Evolutionary conservation across 2,329 filamentous ascomycete genomes (phyloP), one percentile per base, ranked within the genome.

Genomic region (Monilinia fructicola): DNA sequence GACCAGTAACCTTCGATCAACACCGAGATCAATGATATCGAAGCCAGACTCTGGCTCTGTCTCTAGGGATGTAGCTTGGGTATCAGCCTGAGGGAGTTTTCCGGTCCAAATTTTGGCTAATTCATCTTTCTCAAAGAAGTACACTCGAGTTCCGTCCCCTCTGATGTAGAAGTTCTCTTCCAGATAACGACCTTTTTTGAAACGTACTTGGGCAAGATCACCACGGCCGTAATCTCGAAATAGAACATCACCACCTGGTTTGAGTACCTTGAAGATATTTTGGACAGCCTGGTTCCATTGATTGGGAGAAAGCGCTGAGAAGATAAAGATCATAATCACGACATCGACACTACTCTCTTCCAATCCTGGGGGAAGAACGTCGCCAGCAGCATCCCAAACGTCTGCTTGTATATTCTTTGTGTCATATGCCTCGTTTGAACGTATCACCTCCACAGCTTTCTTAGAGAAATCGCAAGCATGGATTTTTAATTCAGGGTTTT

Each of bases 141-240:
- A 99, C 0, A 99, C 95, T 9, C 95, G 85, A 4, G 95, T 99
- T 1, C 95, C 95, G 77, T 99, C 95, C 1, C 95, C 95, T 44
- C 95, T 84, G 54, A 97, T 91, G 77, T 99, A 99, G 74, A 99
- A 99, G 76, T 98, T 99, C 78, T 98, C 95, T 66, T 93, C 91
- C 76, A 99, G 84, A 75, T 94, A 98, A 52, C 95, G 85, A 16
- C 92, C 92, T 80, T 97, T 97, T 80, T 95, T 96, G 81, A 99
- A 98, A 67, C 95, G 86, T 69, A 99, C 95, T 81, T 99, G 95
- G 23, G 95, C 94, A 69, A 99, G 83, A 78, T 99, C 95, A 44
- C 95, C 95, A 76, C 93, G 87, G 67, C 95, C 95, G 80, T 99
- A 99, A 79, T 99, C 95, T 73, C 95, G 88, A 83, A 99, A 98